Conservation (phyloP, 495 filamentous ascomycete species). For the Aspergillus ostianus region DNA sequence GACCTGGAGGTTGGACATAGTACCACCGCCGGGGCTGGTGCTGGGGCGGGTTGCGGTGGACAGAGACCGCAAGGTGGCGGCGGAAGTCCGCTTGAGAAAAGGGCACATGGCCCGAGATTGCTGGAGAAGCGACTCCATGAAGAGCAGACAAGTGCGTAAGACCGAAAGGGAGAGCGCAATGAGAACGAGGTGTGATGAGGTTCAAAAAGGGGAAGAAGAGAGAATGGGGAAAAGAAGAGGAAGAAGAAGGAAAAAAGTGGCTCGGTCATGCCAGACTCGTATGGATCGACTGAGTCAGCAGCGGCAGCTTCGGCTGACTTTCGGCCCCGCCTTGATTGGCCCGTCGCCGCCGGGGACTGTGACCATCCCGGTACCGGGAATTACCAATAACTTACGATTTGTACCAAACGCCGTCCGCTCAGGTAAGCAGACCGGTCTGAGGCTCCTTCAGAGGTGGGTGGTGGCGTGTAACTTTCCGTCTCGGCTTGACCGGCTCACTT, state of each 20-base stretch:
- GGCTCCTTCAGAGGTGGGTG: too few species aligned
- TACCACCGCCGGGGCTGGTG: slow-evolving; percentile 76
- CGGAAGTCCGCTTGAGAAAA: slow-evolving; percentile 91
- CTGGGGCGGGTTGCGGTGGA: slow-evolving; percentile 72
- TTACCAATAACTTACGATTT: too few species aligned
- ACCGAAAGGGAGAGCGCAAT: slow-evolving; percentile 2
- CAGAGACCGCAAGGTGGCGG: slow-evolving; percentile 82
- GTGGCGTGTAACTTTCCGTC: neutral
- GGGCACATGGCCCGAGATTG: slow-evolving; percentile 95
- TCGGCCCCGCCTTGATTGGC: neutral
- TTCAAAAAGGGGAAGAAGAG: slow-evolving; percentile 7
- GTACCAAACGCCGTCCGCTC: too few species aligned
- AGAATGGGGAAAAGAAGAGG: neutral
- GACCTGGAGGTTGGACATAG: slow-evolving; percentile 95
- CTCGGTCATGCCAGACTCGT: neutral
- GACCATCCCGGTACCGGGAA: too few species aligned
- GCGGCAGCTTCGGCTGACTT: neutral
- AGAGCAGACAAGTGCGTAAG: slow-evolving; percentile 11
- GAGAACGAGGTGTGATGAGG: slow-evolving; percentile 6
- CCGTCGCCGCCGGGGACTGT: too few species aligned
- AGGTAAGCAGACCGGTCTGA: too few species aligned
- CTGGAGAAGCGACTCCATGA: slow-evolving; percentile 90
- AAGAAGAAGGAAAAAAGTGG: slow-evolving; percentile 5
- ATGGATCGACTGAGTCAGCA: neutral
- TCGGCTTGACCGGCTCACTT: neutral